A percentile compares a stretch with the other conserved stretches of the same genome.
Conservation (phyloP, 1,139 yeast species). For the Suzukiozyma palmioleophila region DNA sequence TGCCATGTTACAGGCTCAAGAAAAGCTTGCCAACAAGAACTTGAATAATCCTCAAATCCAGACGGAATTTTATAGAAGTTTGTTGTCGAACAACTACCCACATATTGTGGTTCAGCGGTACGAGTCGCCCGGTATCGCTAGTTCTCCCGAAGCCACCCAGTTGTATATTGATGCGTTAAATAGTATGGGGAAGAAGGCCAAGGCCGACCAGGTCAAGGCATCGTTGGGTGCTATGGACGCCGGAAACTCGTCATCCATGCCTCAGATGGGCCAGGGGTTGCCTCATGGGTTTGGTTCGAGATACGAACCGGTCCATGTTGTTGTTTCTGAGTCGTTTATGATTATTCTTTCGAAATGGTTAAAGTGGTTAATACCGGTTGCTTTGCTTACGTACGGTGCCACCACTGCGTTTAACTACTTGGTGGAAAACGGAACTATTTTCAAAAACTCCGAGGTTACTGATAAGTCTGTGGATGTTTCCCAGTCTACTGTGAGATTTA, state of each 20-base stretch:
- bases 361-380: conserved; percentile 84
- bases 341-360: conserved; percentile 81
- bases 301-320: conserved; percentile 82
- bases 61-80: conserved; percentile 72
- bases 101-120: conserved; percentile 88
- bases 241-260: conserved; percentile 6
- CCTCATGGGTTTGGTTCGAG: conserved; percentile 46
- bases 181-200: conserved; percentile 69
- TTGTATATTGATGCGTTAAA: conserved; percentile 77
- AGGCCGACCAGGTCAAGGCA: conserved; percentile 60
- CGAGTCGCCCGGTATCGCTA: conserved; percentile 87
- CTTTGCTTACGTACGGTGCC: conserved; percentile 67
- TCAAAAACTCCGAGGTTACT: conserved; percentile 70
- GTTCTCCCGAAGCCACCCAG: conserved; percentile 70
- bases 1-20: conserved; percentile 58
- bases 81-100: conserved; percentile 79
- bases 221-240: conserved; percentile 15
- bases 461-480: conserved; percentile 80
- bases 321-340: conserved; percentile 79
- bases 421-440: conserved; percentile 79
- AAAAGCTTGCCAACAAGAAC: conserved; percentile 76
- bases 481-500: conserved; percentile 82
- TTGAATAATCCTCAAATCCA: conserved; percentile 65
- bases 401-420: conserved; percentile 72
- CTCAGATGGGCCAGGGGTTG: conserved; percentile 9